A percentile compares a stretch with the other conserved stretches of the same genome.
Evolutionary conservation across 2,329 filamentous ascomycete genomes (phyloP).

Genomic region (Pseudocercospora musae): DNA sequence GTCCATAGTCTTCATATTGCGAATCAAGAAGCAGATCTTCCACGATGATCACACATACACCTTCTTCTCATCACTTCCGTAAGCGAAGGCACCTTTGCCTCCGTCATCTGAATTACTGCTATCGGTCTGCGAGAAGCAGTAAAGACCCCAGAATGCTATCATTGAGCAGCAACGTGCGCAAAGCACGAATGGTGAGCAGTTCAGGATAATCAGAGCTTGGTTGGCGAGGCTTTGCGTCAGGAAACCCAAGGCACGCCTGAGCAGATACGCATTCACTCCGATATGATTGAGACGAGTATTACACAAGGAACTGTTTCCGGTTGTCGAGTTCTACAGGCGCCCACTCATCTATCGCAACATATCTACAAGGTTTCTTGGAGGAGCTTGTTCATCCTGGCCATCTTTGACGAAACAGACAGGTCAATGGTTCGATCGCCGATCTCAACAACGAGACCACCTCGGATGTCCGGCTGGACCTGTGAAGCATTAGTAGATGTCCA

Average conservation of each 20-base stretch:
- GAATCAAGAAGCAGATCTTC: background rate
- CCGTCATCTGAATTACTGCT: background rate
- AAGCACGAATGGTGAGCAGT: background rate
- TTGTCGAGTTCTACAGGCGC: slow-evolving; percentile 17
- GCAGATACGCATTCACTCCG: background rate
- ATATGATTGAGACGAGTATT: background rate
- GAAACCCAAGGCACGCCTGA: background rate
- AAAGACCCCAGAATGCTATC: background rate
- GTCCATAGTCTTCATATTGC: background rate
- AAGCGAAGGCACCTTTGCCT: background rate
- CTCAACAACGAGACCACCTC: slow-evolving; percentile 92
- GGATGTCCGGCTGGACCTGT: slow-evolving; percentile 88
- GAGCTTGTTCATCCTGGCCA: slow-evolving; percentile 99
- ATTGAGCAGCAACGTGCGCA: background rate
- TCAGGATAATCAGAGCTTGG: background rate
- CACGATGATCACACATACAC: background rate
- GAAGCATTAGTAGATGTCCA: slow-evolving; percentile 6
- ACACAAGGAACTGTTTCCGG: slow-evolving; percentile 14
- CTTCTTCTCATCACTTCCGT: background rate
- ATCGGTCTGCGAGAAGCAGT: background rate
- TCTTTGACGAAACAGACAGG: slow-evolving; percentile 89
- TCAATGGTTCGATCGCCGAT: slow-evolving; percentile 98
- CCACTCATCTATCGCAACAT: slow-evolving; percentile 26
- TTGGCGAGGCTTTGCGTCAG: background rate
- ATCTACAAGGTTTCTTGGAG: slow-evolving; percentile 94